Evolutionary conservation across 1,284 basidiomycete species (phyloP), one percentile per base, ranked within the genome.

Genomic region (Malassezia obtusa): DNA sequence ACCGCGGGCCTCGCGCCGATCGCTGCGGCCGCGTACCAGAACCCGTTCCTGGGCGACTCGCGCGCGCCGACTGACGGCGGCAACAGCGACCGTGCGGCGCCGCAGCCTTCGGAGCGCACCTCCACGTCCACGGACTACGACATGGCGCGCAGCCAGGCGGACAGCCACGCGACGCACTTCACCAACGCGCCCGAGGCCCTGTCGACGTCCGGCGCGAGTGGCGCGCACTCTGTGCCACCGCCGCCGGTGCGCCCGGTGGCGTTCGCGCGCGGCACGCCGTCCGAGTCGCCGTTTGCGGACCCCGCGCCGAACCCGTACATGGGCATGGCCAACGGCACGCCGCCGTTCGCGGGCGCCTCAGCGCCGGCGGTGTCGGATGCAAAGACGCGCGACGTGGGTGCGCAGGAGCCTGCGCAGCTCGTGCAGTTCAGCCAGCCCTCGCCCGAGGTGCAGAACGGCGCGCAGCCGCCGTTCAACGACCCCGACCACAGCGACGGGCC

Each of bases 61-160:
- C 8, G 9, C 17, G 11, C 40, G 12, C 30, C 40, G 15, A 8
- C n/a, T 19, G 30, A 31, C 30, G 30, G 8, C 30, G 30, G 7
- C 30, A 7, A 14, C 30, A 31, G 30, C 30, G 30, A 31, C 30
- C 7, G 30, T 14, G 30, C 8, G 8, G 30, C n/a, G n/a, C n/a
- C 50, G 28, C 30, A 39, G 19, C 19, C 43, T 3, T 52, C 50
- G 3, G 44, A 24, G 14, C 50, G 26, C 32, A 35, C 44, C 17
- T 52, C 50, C 9, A 24, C 35, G 6, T 32, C 50, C 10, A 31
- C 35, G 12, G 51, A 53, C 11, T 53, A 53, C 40, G 45, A 53
- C 35, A 30, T 17, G 6, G 50, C 44, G 35, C 36, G n/a, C 5
- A 39, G 43, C 32, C 30, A 45, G 12, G n/a, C 19, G 15, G 33